Percentiles rank a stretch among this genome's conserved stretches.
phyloP scores from a whole-genome alignment of 2,329 filamentous ascomycete species.

The Penicillium paneum region DNA sequence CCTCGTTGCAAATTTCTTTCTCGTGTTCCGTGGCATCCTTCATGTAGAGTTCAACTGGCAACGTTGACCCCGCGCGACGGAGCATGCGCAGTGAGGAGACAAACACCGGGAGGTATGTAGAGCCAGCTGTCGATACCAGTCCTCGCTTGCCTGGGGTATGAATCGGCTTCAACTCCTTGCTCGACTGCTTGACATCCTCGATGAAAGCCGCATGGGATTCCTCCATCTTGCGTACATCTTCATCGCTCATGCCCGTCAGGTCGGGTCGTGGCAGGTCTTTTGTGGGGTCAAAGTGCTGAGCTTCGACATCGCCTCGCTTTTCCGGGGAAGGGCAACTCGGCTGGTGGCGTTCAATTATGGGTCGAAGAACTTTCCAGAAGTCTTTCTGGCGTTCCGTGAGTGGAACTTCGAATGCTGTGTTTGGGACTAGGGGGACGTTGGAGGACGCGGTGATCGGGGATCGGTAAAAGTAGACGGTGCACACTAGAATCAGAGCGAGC shows the following conservation, averaged over 20 bases:
- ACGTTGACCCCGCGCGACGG: slow-evolving; percentile 48
- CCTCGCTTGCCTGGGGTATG: slow-evolving; percentile 45
- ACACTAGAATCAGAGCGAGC: slow-evolving; percentile 30
- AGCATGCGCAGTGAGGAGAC: slow-evolving; percentile 53
- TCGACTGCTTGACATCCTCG: slow-evolving; percentile 28
- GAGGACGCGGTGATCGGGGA: slow-evolving; percentile 30
- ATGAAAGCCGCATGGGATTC: slow-evolving; percentile 44
- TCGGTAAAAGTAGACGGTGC: slow-evolving; percentile 39
- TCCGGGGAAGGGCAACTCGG: slow-evolving; percentile 32
- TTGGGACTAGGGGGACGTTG: slow-evolving; percentile 30
- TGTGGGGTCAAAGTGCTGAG: slow-evolving; percentile 31
- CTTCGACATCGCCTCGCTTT: slow-evolving; percentile 23
- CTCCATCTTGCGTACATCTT: slow-evolving; percentile 35
- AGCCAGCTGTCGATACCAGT: slow-evolving; percentile 52
- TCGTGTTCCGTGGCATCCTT: slow-evolving; percentile 42
- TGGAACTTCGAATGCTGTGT: slow-evolving; percentile 35
- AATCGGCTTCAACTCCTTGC: slow-evolving; percentile 29
- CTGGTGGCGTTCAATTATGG: slow-evolving; percentile 33
- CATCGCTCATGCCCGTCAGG: slow-evolving; percentile 34
- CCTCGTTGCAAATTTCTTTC: slow-evolving; percentile 38
- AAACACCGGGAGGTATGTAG: slow-evolving; percentile 49
- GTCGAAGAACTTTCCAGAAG: slow-evolving; percentile 38
- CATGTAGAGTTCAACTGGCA: slow-evolving; percentile 50
- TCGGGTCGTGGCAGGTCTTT: slow-evolving; percentile 34
- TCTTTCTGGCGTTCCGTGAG: slow-evolving; percentile 36